Evolutionary conservation across 371 early-diverging fungal species (phyloP).

Genomic region (Sporodiniella umbellata): DNA sequence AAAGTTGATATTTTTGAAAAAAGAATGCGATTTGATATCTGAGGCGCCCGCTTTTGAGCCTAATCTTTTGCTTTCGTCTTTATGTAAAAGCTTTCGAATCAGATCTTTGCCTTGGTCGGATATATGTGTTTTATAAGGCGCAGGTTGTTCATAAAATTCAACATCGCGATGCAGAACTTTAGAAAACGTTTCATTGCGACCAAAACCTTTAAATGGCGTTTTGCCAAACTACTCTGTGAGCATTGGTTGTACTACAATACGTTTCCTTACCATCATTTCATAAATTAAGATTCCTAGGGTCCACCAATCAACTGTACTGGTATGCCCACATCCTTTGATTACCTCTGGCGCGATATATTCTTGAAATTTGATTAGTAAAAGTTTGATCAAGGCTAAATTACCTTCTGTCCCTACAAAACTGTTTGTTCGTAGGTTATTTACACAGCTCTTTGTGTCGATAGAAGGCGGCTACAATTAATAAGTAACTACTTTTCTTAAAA

Average conservation of each 20-base stretch:
- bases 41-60: constrained; percentile 88
- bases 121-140: constrained; percentile 20
- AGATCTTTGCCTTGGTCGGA: constrained; percentile 63
- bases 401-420: constrained; percentile 94
- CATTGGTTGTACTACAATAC: no score
- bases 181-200: constrained; percentile 80
- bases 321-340: constrained; percentile 90
- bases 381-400: no score
- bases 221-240: constrained; percentile 59
- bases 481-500: no score
- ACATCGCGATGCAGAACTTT: constrained; percentile 80
- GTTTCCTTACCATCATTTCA: constrained; percentile 83
- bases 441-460: constrained; percentile 85
- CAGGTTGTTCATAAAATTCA: constrained; percentile 61
- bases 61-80: constrained; percentile 79
- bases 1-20: constrained; percentile 90
- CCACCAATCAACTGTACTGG: constrained; percentile 98
- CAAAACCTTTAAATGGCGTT: constrained; percentile 90
- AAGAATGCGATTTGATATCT: constrained; percentile 89
- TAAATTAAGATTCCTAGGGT: constrained; percentile 96
- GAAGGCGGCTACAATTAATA: constrained; percentile 40
- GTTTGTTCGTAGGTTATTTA: constrained; percentile 81
- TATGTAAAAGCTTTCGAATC: constrained; percentile 76
- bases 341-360: constrained; percentile 98
- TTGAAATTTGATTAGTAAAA: no score